Base-by-base conservation (phyloP, 495 filamentous ascomycete species). In the Xylaria acuta region DNA sequence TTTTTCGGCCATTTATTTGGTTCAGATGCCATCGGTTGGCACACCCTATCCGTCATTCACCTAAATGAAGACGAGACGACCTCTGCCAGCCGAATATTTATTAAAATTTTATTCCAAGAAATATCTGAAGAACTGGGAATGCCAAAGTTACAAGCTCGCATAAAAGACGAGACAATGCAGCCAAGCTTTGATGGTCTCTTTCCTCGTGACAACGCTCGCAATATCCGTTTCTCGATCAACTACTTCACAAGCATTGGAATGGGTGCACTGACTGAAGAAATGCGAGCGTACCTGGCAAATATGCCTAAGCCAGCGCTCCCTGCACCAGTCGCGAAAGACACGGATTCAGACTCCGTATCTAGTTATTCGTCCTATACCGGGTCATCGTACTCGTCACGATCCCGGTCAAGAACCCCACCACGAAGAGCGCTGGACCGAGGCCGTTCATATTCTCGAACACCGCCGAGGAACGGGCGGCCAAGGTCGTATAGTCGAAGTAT, bases 211-310 rank as follows among this genome's bases (percentile, higher is more conserved):
- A 93, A 95, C 76, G 90, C 93, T 9, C 89, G 92, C 69, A 94
- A 97, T 81, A 95, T 93, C 18, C 90, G 96, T 54, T 99, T 99
- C 85, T 93, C 95, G 25, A 97, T 98, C 89, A 99, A 99, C 81
- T 99, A 97, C 84, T 98, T 98, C 81, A 99, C 96, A 9, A 94
- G 93, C 75, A 95, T 99, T 79, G 94, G 94, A 71, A 94, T 99
- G 91, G 96, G 96, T 81, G 89, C 87, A 40, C 83, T 99, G 74
- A 99, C 96, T 16, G 97, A 98, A 74, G 92, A 94, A 74, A 97
- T 98, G 95, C 90, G 96, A 75, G 93, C 94, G 74, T 90, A 89
- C 78, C 84, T 98, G 67, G 93, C 94, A 78, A 97, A 94, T 77
- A 88, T 92, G 76, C 92, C 95, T 30, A 92, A 93, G 75, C 92